phyloP scores from a whole-genome alignment of 768 basidiomycete species.

The Phaeotremella skinneri region DNA sequence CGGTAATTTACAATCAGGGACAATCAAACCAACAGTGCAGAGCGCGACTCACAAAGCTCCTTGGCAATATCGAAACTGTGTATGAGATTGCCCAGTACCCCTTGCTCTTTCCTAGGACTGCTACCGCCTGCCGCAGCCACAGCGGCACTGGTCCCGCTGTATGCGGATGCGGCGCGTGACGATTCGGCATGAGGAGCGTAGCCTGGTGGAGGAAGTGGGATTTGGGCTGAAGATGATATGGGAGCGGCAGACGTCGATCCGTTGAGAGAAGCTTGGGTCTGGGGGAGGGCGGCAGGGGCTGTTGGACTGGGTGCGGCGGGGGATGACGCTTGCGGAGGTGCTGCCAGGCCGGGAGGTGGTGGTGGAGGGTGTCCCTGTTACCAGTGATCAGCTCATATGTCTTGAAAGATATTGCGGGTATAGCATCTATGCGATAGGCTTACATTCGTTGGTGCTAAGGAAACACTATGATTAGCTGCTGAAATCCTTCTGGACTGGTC shows the following conservation, averaged over 20 bases:
- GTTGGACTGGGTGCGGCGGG: constrained; percentile 1
- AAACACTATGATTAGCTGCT: no score
- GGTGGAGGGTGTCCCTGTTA: constrained; percentile 31
- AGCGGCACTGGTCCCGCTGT: constrained; percentile 8
- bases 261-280: constrained; percentile 11
- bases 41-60: constrained; percentile 70
- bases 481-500: constrained; percentile 11
- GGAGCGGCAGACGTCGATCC: constrained; percentile 7
- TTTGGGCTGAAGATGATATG: constrained; percentile 2
- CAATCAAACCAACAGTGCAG: not conserved
- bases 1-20: constrained; percentile 6
- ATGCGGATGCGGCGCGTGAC: constrained; percentile 17
- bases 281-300: constrained; percentile 7
- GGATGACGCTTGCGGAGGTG: constrained; percentile 3
- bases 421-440: not conserved
- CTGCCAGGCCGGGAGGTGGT: constrained; percentile 27
- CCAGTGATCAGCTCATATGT: not conserved
- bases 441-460: constrained; percentile 26
- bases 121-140: not conserved
- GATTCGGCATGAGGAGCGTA: constrained; percentile 55
- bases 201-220: constrained; percentile 58
- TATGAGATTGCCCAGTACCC: constrained; percentile 85
- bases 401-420: not conserved
- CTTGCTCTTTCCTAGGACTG: constrained; percentile 20
- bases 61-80: constrained; percentile 93